Percentiles rank a stretch among this genome's conserved stretches.
phyloP scores from a whole-genome alignment of 805 yeast species.

The Sugiyamaella marilandica region DNA sequence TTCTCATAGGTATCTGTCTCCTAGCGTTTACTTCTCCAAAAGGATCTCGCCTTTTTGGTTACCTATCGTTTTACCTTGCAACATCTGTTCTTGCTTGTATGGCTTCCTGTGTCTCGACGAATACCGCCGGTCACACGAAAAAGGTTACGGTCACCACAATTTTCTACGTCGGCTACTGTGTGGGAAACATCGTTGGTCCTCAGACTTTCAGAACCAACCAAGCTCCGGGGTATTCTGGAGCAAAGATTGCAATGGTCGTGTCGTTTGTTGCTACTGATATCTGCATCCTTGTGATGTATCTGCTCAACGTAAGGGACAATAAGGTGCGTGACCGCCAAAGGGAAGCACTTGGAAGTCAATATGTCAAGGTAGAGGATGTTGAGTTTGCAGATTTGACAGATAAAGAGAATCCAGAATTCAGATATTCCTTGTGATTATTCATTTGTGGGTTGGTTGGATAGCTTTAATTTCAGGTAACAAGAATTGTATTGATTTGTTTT shows the following conservation, averaged over 20 bases:
- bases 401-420: slow-evolving; percentile 45
- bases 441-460: neutral
- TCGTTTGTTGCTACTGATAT: slow-evolving; percentile 35
- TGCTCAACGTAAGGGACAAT: slow-evolving; percentile 40
- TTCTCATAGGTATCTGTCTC: slow-evolving; percentile 6
- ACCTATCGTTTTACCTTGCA: slow-evolving; percentile 6
- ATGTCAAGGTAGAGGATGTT: slow-evolving; percentile 19
- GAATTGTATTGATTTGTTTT: no score
- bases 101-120: slow-evolving; percentile 27
- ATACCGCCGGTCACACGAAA: slow-evolving; percentile 69
- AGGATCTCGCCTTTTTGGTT: slow-evolving; percentile 15
- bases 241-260: slow-evolving; percentile 50
- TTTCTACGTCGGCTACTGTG: slow-evolving; percentile 58
- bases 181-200: slow-evolving; percentile 72
- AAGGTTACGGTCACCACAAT: slow-evolving; percentile 55
- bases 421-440: slow-evolving; percentile 13
- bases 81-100: slow-evolving; percentile 12
- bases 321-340: slow-evolving; percentile 41
- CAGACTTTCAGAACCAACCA: slow-evolving; percentile 56
- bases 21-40: slow-evolving; percentile 14
- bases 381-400: slow-evolving; percentile 46
- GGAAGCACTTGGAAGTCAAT: slow-evolving; percentile 24
- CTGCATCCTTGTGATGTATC: slow-evolving; percentile 34
- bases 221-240: slow-evolving; percentile 54
- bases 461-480: no score